Percentiles rank a stretch among this genome's conserved stretches.
These are phyloP conservation scores for Macadamia tetraphylla DNA, from an alignment of 164 flowering plant species.

Conservation along the genomic window DNA sequence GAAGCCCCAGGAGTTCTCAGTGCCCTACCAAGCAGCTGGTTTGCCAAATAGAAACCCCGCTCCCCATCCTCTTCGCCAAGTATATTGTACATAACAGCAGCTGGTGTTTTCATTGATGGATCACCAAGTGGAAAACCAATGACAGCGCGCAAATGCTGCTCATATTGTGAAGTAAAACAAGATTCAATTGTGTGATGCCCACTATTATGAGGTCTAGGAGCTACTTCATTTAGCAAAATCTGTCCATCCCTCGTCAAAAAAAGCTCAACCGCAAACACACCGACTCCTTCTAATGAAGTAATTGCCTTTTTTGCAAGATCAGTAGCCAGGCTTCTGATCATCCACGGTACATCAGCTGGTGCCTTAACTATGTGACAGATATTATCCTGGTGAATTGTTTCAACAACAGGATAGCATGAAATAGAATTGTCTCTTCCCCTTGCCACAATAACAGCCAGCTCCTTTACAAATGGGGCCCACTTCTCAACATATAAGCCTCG, in stretches of 20 bases:
- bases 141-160: conserved; percentile 93
- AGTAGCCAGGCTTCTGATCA: conserved; percentile 56
- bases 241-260: conserved; percentile 77
- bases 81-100: conserved; percentile 91
- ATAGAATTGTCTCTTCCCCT: too few species aligned
- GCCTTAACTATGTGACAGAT: conserved; percentile 93
- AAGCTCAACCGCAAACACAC: conserved; percentile 93
- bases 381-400: conserved; percentile 34
- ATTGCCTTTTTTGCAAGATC: conserved; percentile 82
- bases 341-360: conserved; percentile 81
- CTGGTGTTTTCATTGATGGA: conserved; percentile 88
- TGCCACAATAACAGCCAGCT: too few species aligned
- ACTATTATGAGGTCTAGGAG: conserved; percentile 98
- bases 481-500: too few species aligned
- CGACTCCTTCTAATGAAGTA: conserved; percentile 91
- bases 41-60: too few species aligned
- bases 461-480: too few species aligned
- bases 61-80: conserved; percentile 93
- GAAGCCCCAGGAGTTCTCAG: too few species aligned
- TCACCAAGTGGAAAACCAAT: conserved; percentile 95
- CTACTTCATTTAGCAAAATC: conserved; percentile 93
- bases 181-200: conserved; percentile 97
- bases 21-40: too few species aligned
- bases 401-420: too few species aligned
- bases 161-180: conserved; percentile 86